These are phyloP conservation scores for Filosporella fistucella DNA, from an alignment of 495 filamentous ascomycete genomes.

Conservation along the genomic window DNA sequence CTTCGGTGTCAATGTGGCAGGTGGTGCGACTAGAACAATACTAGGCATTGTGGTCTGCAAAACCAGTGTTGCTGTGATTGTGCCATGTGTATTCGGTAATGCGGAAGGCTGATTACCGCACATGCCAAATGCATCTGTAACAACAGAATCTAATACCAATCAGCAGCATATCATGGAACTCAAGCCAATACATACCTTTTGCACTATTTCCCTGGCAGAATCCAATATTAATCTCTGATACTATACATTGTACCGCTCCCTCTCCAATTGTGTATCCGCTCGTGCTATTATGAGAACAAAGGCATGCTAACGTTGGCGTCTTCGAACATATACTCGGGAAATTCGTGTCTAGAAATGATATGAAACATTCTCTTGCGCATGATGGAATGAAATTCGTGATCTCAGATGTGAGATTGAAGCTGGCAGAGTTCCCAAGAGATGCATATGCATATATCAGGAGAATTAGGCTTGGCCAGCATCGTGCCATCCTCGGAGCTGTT, in stretches of 20 bases:
- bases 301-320: slow-evolving; percentile 50
- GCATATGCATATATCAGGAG: slow-evolving; percentile 15
- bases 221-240: slow-evolving; percentile 38
- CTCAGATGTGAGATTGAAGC: slow-evolving; percentile 34
- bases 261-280: slow-evolving; percentile 68
- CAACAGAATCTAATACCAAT: slow-evolving; percentile 12
- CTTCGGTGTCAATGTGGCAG: background rate
- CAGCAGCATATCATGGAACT: slow-evolving; percentile 19
- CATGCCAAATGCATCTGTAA: slow-evolving; percentile 48
- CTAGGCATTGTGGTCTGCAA: slow-evolving; percentile 21
- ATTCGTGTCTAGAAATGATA: slow-evolving; percentile 55
- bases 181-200: slow-evolving; percentile 28
- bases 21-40: slow-evolving; percentile 17
- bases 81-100: slow-evolving; percentile 52
- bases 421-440: slow-evolving; percentile 6
- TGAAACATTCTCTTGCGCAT: slow-evolving; percentile 60
- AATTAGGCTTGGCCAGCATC: slow-evolving; percentile 20
- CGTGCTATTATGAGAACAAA: slow-evolving; percentile 54
- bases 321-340: slow-evolving; percentile 49
- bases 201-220: slow-evolving; percentile 32
- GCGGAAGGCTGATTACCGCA: slow-evolving; percentile 50
- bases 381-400: slow-evolving; percentile 49
- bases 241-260: slow-evolving; percentile 58
- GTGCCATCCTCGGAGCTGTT: slow-evolving; percentile 24
- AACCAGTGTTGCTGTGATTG: slow-evolving; percentile 55